Base-by-base conservation (phyloP, 2,329 filamentous ascomycete genomes). In the Exophiala oligosperma region DNA sequence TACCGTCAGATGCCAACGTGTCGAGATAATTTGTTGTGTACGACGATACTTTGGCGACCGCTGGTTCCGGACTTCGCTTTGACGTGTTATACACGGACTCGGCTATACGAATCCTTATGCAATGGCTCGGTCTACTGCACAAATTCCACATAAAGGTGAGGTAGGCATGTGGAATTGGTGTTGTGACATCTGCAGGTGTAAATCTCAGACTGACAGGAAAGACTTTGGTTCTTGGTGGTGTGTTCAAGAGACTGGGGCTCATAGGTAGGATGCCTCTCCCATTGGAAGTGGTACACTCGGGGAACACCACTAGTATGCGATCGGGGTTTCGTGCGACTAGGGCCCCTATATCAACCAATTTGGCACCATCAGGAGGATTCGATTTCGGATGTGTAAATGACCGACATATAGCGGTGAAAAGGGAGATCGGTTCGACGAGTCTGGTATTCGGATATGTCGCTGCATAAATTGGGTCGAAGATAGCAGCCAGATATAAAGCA, bases 381-480 rank as follows among this genome's bases (percentile, higher is more conserved):
- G 78, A 74, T 46, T 76, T 70, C 0, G 89, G 84, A 1, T 80
- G 77, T 2, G 84, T 79, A 52, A 97, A 87, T 2, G 91, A 89
- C 61, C 87, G 85, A 21, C 87, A 69, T 49, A 96, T 85, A 49
- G 92, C 92, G 67, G 85, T 79, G 44, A 92, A 79, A 4, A 97
- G 84, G 2, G 89, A 88, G 48, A 97, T 84, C 47, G 82, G 88
- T 67, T 88, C 85, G 26, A 99, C 89, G 59, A 86, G 84, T 48
- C 85, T 83, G 2, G 86, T 88, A 59, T 81, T 78, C 0, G 92
- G 91, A 73, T 91, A 97, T 0, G 89, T 91, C 47, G 90, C 79
- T 9, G 92, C 95, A 76, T 99, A 97, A 72, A 99, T 83, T 2
- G 94, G 94, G 72, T 97, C 91, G 78, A 97, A 99, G 69, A 97